Base-by-base conservation (phyloP, 345 rosid genomes). In the Microthlaspi erraticum region DNA sequence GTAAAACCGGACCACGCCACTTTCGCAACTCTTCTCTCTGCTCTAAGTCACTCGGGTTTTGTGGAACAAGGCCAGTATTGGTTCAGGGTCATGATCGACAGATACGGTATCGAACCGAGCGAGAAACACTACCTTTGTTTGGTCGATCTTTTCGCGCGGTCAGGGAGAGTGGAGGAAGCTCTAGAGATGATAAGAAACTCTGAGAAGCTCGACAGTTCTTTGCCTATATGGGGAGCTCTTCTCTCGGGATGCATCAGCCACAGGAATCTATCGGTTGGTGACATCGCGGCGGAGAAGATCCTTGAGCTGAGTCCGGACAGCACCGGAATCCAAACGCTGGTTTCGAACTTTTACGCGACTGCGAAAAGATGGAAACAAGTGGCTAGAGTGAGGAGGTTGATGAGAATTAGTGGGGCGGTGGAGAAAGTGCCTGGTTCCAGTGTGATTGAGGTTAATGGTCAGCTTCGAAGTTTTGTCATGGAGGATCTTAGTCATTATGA, bases 111-210 rank as follows among this genome's bases (percentile, higher is more conserved):
- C 68, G 70, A 80, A 50, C 88, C 90, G 56, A 74, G 71, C 9
- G 88, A 87, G 65, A 91, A 86, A 71, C 93, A 88, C 62, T 85
- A 80, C 49, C 84, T 79, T 17, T 82, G 96, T 68, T 68, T 88
- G 81, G 82, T 91, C 65, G 97, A 91, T 77, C 91, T 91, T 53
- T 76, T 84, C 38, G 82, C 92, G 44, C 88, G 92, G 49, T 85
- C 91, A 34, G 89, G 94, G 70, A 74, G 64, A 76, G 83, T 85
- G 1, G 86, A 84, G 79, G 88, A 86, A 68, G 92, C 98, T 60
- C 78, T 76, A 19, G 66, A 75, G 58, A 71, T 88, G 70, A 77
- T 88, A 60, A 23, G 26, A 23, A 60, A 73, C 56, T 80, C 91
- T 4, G 85, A 73, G 77, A 59, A 83, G 32, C 71, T 59, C 9